Conservation (phyloP, 2,329 filamentous ascomycete genomes). For the Penicillium sp. region DNA sequence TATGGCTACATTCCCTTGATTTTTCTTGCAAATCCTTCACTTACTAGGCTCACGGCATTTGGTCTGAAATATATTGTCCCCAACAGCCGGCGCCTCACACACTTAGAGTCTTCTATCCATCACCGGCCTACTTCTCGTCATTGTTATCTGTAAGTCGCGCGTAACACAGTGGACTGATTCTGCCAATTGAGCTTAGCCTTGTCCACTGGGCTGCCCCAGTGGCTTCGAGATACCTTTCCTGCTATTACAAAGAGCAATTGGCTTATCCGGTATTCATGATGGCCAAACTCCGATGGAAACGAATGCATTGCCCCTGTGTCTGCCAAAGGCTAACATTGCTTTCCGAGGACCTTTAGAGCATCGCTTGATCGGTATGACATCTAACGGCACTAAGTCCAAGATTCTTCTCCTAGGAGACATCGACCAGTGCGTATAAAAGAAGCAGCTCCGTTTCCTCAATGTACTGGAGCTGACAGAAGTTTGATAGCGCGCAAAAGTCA, state of each 20-base stretch:
- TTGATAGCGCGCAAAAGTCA: constrained; percentile 59
- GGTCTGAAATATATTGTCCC: not conserved
- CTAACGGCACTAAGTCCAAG: constrained; percentile 53
- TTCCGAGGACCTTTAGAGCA: not conserved
- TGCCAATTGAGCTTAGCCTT: not conserved
- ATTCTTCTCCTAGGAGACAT: constrained; percentile 67
- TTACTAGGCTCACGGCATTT: not conserved
- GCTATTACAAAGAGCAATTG: not conserved
- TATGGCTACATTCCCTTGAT: not conserved
- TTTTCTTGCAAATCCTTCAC: not conserved
- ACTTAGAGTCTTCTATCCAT: not conserved
- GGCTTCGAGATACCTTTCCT: not conserved
- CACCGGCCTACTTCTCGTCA: not conserved
- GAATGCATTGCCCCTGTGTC: not conserved
- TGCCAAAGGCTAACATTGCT: not conserved
- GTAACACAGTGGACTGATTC: not conserved
- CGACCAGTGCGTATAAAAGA: constrained; percentile 58
- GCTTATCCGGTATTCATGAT: not conserved
- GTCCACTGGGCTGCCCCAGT: not conserved
- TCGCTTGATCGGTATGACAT: constrained; percentile 25
- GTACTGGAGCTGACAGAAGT: constrained; percentile 3
- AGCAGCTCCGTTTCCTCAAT: not conserved
- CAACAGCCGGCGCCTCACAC: not conserved
- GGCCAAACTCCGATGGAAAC: not conserved
- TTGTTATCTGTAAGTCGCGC: constrained; percentile 19